These are phyloP conservation scores for Phytophthora parvispora DNA, from an alignment of 352 stramenopile genomes.

Conservation along the genomic window DNA sequence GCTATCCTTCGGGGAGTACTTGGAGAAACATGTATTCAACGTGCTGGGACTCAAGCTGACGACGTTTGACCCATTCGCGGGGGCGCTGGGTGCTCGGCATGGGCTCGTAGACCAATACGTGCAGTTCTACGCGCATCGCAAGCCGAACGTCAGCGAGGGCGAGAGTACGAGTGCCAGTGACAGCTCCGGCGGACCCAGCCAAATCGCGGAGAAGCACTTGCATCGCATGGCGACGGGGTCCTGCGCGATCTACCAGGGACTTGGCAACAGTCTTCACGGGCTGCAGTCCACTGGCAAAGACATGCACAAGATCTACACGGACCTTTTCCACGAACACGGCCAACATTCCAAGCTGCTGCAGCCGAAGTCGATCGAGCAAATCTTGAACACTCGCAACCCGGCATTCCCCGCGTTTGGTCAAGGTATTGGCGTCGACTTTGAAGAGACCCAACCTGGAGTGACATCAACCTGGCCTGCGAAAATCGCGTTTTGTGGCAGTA, in stretches of 20 bases:
- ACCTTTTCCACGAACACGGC: constrained; percentile 60
- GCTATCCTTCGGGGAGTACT: constrained; percentile 44
- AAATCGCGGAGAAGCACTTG: constrained; percentile 25
- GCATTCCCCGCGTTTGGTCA: constrained; percentile 46
- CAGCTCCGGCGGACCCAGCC: constrained; percentile 8
- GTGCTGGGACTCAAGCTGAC: constrained; percentile 48
- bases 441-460: constrained; percentile 17
- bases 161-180: constrained; percentile 1
- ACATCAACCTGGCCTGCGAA: constrained; percentile 41
- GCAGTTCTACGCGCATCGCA: constrained; percentile 51
- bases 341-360: constrained; percentile 55
- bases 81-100: constrained; percentile 29
- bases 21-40: constrained; percentile 50
- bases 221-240: constrained; percentile 58
- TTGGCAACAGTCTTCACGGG: constrained; percentile 46
- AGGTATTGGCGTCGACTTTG: constrained; percentile 53
- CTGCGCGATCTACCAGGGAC: constrained; percentile 53
- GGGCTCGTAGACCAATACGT: constrained; percentile 63
- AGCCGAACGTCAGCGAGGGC: constrained; percentile 8
- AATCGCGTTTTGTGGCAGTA: constrained; percentile 61
- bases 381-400: constrained; percentile 58
- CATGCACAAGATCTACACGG: constrained; percentile 72
- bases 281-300: constrained; percentile 62
- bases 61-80: constrained; percentile 60
- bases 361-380: constrained; percentile 45